These are phyloP conservation scores for Trichomonas gallinae DNA, from an alignment of 208 protist species.

Conservation along the genomic window DNA sequence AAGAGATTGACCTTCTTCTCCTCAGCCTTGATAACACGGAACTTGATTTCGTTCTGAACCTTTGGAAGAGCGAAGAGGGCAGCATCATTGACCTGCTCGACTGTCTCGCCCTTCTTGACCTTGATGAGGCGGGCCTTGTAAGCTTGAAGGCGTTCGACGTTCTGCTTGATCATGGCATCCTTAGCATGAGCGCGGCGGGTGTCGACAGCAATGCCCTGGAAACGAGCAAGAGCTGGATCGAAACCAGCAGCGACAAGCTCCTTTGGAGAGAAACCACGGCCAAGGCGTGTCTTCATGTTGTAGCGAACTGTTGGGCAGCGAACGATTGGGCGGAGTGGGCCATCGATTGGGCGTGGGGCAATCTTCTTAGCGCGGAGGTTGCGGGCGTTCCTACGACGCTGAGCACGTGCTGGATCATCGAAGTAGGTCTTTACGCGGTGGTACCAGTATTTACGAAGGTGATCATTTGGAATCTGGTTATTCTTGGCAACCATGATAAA, in stretches of 20 bases:
- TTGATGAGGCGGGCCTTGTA: neutral
- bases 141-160: neutral
- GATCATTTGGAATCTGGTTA: constrained; percentile 47
- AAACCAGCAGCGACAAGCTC: constrained; percentile 42
- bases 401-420: constrained; percentile 49
- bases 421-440: constrained; percentile 47
- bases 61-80: neutral
- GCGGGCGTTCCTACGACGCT: constrained; percentile 25
- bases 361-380: constrained; percentile 36
- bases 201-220: constrained; percentile 9
- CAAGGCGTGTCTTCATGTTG: constrained; percentile 45
- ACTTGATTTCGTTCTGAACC: neutral
- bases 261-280: constrained; percentile 52
- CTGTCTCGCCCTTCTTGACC: neutral
- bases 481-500: constrained; percentile 43
- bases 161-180: neutral
- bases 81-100: neutral
- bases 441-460: constrained; percentile 51
- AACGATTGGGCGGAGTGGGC: constrained; percentile 50
- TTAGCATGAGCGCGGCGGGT: neutral
- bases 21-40: neutral
- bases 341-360: constrained; percentile 49
- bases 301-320: constrained; percentile 48
- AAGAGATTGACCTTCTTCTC: neutral
- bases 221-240: neutral